Evolutionary conservation across 2,329 filamentous ascomycete species (phyloP), one percentile per base, ranked within the genome.

Genomic region (Sporothrix dimorphospora): DNA sequence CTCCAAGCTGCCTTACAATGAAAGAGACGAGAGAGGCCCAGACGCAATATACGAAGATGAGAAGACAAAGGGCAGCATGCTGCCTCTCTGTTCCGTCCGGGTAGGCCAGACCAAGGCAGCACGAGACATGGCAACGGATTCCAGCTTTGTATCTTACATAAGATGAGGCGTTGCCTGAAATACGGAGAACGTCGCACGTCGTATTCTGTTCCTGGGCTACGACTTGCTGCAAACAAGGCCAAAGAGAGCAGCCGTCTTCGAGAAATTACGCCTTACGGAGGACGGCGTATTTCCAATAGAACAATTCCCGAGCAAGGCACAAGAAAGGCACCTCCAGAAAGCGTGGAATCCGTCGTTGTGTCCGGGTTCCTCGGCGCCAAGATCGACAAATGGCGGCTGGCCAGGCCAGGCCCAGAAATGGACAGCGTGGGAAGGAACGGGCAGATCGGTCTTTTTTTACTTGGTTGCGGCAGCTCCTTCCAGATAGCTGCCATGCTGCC

Each of bases 341-440:
- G 27, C 53, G 53, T 34, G 8, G 53, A 34, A 16, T n/a, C 53
- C 16, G 12, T 21, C 21, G 11, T 16, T 45, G 38, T 65, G 59
- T 21, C 38, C 59, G 38, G 59, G n/a, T 65, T 65, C 59, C 38
- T 21, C 38, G 57, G 57, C 34, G 34, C 57, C 57, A 63, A 63
- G 57, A 40, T 63, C 59, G 38, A 40, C 59, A 42, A 63, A 38
- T 63, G 59, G 59, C 59, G 59, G 59, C 12, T 16, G 7, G 4
- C 30, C 59, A 65, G 8, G 55, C 55, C 55, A 59, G 55, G 30
- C 27, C 59, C 38, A 63, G 59, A 45, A 34, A 34, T 34, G 30
- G 30, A 6, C 30, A 34, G 30, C 30, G 30, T 34, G n/a, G 34
- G 11, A 63, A 45, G 59, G 59, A 45, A 65, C 38, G 59, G 59